Conservation (phyloP, 2,329 filamentous ascomycete genomes). For the Alternaria triticimaculans region DNA sequence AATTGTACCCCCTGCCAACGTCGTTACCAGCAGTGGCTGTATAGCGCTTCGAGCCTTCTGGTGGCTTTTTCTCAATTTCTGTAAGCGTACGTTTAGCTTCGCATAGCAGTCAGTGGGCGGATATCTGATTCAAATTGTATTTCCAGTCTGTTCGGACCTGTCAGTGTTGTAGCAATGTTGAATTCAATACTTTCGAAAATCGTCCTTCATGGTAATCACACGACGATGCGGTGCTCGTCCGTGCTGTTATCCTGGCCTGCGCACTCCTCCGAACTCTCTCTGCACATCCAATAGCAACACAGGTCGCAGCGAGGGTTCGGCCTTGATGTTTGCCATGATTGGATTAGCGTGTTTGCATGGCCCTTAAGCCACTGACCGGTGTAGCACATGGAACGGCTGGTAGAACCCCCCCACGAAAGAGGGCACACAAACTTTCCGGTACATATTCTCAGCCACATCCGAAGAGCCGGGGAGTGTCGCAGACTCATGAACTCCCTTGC, state of each 20-base stretch:
- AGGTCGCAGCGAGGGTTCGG: background rate
- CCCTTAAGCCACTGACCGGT: background rate
- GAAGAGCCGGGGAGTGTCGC: background rate
- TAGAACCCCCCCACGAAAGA: background rate
- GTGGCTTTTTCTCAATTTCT: background rate
- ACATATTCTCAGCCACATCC: background rate
- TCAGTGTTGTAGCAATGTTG: background rate
- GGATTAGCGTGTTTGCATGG: background rate
- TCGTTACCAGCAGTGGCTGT: background rate
- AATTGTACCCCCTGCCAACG: conserved; percentile 3
- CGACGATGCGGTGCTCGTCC: background rate
- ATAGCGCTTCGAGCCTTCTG: background rate
- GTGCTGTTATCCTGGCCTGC: background rate
- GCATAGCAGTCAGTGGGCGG: conserved; percentile 15
- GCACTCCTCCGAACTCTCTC: background rate
- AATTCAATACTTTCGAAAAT: background rate
- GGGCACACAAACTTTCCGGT: background rate
- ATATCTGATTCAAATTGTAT: background rate
- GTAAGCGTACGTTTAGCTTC: conserved; percentile 16
- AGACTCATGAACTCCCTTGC: background rate
- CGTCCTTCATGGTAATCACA: accelerated
- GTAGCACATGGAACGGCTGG: background rate
- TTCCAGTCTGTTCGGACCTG: background rate
- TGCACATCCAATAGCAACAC: background rate
- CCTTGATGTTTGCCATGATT: background rate